Base-by-base conservation (phyloP, 2,329 filamentous ascomycete species). In the Hyphodiscus sp. region DNA sequence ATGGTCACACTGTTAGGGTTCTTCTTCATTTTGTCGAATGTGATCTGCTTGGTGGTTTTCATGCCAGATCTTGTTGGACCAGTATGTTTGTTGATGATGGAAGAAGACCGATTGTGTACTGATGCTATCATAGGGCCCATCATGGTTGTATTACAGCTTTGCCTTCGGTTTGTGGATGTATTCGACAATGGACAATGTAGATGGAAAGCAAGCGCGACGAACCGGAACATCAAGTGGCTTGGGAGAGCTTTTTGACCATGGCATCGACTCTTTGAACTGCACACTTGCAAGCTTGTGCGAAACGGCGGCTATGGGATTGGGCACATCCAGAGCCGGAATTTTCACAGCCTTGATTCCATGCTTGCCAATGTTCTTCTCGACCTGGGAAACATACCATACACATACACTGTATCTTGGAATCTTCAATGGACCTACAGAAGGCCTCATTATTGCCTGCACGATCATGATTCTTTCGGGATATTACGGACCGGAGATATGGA, bases 331-430 rank as follows among this genome's bases (percentile, higher is more conserved):
- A 59, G 83, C 89, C 19, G 94, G 94, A 61, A 86, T 94, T 53
- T 95, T 96, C 69, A 97, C 94, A 1, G 91, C 91, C 1, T 76
- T 99, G 44, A 84, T 92, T 56, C 94, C 94, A 1, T 95, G 91
- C 63, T 75, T 99, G 45, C 89, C 94, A 56, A 99, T 99, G 94
- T 99, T 96, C 77, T 96, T 99, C 74, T 96, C 92, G 2, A 99
- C 94, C 1, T 99, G 94, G 94, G 94, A 99, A 74, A 99, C 94
- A 1, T 99, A 96, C 70, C 94, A 99, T 73, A 96, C 94, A 5
- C 94, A 99, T 70, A 97, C 94, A 0, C 76, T 99, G 6, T 99
- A 96, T 71, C 83, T 99, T 13, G 94, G 94, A 52, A 90, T 92
- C 69, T 87, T 99, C 80, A 99, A 99, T 70, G 94, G 94, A 0